Conservation (phyloP, 129 eudicot genomes). For the Mikania micrantha region DNA sequence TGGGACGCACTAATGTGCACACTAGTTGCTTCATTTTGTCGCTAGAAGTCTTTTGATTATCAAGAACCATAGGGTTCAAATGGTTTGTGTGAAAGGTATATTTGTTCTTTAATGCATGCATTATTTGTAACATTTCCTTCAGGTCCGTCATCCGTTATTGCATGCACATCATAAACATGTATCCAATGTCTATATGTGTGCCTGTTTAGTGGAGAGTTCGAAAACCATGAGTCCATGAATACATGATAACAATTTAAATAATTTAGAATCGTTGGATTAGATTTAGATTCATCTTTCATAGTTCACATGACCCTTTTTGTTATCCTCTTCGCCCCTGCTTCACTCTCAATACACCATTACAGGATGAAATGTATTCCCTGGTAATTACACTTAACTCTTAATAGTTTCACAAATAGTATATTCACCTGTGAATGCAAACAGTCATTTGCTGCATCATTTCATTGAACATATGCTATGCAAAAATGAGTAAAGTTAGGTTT, state of each 20-base stretch:
- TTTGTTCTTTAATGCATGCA: not conserved
- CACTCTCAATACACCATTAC: too few relatives aligned
- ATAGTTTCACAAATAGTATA: too few relatives aligned
- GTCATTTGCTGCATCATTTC: not conserved
- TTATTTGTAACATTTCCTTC: not conserved
- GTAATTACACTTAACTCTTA: not conserved
- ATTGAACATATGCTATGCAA: not conserved
- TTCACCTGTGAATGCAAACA: not conserved
- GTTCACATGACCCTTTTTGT: too few relatives aligned
- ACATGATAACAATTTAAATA: not conserved
- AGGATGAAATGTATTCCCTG: too few relatives aligned
- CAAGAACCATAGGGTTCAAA: not conserved
- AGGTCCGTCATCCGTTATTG: not conserved
- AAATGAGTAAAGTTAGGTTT: not conserved
- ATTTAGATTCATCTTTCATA: too few relatives aligned
- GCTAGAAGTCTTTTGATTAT: constrained; percentile 1
- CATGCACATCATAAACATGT: not conserved
- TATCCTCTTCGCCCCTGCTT: too few relatives aligned
- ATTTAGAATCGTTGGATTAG: not conserved
- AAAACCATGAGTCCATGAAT: not conserved
- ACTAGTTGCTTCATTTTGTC: not conserved
- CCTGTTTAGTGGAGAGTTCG: not conserved
- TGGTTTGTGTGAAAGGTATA: constrained; percentile 5
- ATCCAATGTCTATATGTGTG: not conserved
- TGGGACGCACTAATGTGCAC: not conserved